These are phyloP conservation scores for Xylariaceae sp. DNA, from an alignment of 2,329 filamentous ascomycete species.

Conservation along the genomic window DNA sequence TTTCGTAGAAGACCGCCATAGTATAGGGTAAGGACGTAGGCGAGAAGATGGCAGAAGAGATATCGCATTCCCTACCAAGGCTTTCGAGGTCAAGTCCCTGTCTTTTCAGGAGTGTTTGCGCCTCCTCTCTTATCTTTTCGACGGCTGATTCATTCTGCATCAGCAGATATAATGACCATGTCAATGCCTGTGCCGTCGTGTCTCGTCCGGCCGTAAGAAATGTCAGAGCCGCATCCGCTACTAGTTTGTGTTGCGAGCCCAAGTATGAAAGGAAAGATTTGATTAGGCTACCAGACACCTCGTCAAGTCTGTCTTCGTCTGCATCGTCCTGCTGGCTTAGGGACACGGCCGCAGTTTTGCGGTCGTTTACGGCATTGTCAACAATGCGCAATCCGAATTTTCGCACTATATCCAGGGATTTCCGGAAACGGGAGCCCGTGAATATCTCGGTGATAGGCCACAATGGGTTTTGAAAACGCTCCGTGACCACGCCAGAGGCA, in stretches of 20 bases:
- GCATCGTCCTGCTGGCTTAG: slow-evolving; percentile 3
- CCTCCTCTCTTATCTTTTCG: slow-evolving; percentile 40
- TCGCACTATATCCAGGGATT: slow-evolving; percentile 46
- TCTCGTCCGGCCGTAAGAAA: slow-evolving; percentile 61
- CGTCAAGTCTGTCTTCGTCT: slow-evolving; percentile 2
- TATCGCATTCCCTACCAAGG: background rate
- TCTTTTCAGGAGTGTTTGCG: slow-evolving; percentile 26
- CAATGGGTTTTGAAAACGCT: slow-evolving; percentile 60
- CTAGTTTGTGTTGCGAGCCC: slow-evolving; percentile 44
- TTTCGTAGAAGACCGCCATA: slow-evolving; percentile 58
- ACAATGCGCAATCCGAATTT: slow-evolving; percentile 54
- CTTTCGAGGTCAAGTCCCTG: slow-evolving; percentile 5
- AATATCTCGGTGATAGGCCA: slow-evolving; percentile 55
- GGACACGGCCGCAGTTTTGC: background rate
- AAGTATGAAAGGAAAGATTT: slow-evolving; percentile 55
- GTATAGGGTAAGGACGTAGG: slow-evolving; percentile 47
- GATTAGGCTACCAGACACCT: slow-evolving; percentile 44
- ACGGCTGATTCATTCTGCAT: slow-evolving; percentile 44
- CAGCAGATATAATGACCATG: slow-evolving; percentile 58
- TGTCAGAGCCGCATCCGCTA: slow-evolving; percentile 60
- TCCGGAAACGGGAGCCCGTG: slow-evolving; percentile 43
- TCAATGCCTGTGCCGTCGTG: slow-evolving; percentile 59
- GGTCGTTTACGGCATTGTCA: slow-evolving; percentile 37
- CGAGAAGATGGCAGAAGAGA: slow-evolving; percentile 34
- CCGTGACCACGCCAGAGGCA: slow-evolving; percentile 54